Percentiles rank a stretch among this genome's conserved stretches.
Evolutionary conservation across 2,329 filamentous ascomycete species (phyloP).

Genomic region (Colletotrichum agaves): DNA sequence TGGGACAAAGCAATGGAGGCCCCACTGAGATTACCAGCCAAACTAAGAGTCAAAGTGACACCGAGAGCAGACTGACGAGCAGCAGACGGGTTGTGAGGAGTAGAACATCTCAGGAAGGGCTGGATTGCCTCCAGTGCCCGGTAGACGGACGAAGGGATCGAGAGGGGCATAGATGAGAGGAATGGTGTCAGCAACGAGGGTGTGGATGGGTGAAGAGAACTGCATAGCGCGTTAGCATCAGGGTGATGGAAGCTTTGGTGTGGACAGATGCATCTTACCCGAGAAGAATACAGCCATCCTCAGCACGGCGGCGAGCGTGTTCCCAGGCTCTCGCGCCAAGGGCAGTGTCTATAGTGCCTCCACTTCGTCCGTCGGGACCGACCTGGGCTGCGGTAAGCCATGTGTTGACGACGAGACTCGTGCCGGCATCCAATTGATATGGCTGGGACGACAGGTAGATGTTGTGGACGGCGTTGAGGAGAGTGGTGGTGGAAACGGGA

Average conservation of each 20-base stretch:
- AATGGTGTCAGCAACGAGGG: conserved; percentile 88
- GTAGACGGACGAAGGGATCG: conserved; percentile 79
- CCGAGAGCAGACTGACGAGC: conserved; percentile 84
- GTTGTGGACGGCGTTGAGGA: conserved; percentile 92
- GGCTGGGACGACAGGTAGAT: conserved; percentile 84
- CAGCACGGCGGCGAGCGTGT: conserved; percentile 91
- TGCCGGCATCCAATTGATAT: conserved; percentile 89
- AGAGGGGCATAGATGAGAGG: conserved; percentile 81
- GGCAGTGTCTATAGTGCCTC: conserved; percentile 82
- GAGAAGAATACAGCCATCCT: conserved; percentile 92
- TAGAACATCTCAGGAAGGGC: conserved; percentile 88
- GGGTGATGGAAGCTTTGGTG: neutral
- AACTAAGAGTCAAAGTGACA: conserved; percentile 82
- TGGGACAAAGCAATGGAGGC: conserved; percentile 83
- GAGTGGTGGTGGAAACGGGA: conserved; percentile 91
- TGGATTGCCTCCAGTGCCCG: conserved; percentile 83
- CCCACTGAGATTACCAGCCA: conserved; percentile 81
- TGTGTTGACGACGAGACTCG: conserved; percentile 93
- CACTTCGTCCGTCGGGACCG: conserved; percentile 74
- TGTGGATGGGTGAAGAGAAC: conserved; percentile 87
- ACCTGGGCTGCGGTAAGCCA: conserved; percentile 85
- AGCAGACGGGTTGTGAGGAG: conserved; percentile 87
- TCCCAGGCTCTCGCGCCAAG: conserved; percentile 91
- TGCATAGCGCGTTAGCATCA: conserved; percentile 48
- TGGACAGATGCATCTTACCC: conserved; percentile 66